These are phyloP conservation scores for Hericium rajendrae DNA, from an alignment of 768 basidiomycete species.

Conservation along the genomic window DNA sequence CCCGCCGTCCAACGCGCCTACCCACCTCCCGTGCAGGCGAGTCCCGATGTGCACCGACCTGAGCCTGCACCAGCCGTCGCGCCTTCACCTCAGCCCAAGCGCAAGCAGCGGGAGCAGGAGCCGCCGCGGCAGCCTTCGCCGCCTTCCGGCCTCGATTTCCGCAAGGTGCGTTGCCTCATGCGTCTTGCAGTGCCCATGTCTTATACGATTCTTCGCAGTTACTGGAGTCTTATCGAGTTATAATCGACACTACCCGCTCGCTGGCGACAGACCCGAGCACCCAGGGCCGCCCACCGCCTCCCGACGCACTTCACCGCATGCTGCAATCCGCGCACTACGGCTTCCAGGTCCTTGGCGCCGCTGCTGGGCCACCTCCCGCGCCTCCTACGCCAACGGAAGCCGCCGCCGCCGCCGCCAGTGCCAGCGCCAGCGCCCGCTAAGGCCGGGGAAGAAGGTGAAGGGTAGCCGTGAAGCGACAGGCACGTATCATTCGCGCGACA, in stretches of 20 bases:
- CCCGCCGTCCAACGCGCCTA: slow-evolving; percentile 23
- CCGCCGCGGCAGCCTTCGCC: slow-evolving; percentile 18
- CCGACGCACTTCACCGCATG: slow-evolving; percentile 33
- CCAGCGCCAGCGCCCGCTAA: slow-evolving; percentile 12
- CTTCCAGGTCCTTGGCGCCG: slow-evolving; percentile 36
- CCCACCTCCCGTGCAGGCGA: slow-evolving; percentile 15
- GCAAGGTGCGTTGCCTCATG: slow-evolving; percentile 24
- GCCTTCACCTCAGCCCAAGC: slow-evolving; percentile 20
- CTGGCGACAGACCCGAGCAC: slow-evolving; percentile 17
- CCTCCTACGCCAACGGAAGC: slow-evolving; percentile 3
- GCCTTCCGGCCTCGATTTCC: slow-evolving; percentile 28
- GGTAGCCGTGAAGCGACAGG: slow-evolving; percentile 18
- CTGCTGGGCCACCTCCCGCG: slow-evolving; percentile 13
- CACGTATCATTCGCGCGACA: slow-evolving; percentile 9
- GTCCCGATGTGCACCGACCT: slow-evolving; percentile 25
- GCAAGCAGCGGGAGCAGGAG: slow-evolving; percentile 29
- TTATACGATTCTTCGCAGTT: slow-evolving; percentile 21
- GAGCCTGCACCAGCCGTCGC: slow-evolving; percentile 13
- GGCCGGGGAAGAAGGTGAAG: slow-evolving; percentile 17
- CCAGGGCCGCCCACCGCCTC: slow-evolving; percentile 16
- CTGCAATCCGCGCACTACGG: slow-evolving; percentile 34
- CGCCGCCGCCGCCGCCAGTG: slow-evolving; percentile 9
- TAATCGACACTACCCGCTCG: slow-evolving; percentile 31
- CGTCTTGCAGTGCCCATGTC: background rate
- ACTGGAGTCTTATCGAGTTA: slow-evolving; percentile 33